A percentile compares a stretch with the other conserved stretches of the same genome.
phyloP scores from a whole-genome alignment of 1,284 basidiomycete species.

The Ganoderma resinaceum region DNA sequence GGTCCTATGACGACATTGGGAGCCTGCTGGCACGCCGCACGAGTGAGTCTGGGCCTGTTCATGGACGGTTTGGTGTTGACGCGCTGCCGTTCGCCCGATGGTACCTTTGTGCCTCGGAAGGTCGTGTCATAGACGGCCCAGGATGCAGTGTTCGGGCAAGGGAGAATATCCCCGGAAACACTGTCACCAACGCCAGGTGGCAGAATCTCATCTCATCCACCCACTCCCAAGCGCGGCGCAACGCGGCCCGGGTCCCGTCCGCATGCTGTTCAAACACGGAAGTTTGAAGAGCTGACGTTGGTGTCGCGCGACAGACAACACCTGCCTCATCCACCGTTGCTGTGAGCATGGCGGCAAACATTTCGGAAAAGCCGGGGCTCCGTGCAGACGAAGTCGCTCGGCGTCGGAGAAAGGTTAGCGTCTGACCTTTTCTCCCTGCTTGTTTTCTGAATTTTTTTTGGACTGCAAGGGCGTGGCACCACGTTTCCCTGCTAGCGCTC shows the following conservation, averaged over 20 bases:
- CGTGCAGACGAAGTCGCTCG: not conserved
- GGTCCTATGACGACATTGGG: not conserved
- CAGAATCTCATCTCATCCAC: not conserved
- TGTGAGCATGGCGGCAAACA: not conserved
- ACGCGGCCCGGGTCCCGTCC: not conserved
- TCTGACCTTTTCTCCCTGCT: not conserved
- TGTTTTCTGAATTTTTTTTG: not conserved
- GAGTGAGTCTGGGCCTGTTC: not conserved
- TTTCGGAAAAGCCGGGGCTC: not conserved
- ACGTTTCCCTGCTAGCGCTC: not conserved
- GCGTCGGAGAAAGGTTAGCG: not conserved
- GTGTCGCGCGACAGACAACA: not conserved
- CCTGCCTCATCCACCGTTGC: not conserved
- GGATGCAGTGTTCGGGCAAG: not conserved
- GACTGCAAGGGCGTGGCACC: not conserved
- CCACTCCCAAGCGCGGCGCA: not conserved
- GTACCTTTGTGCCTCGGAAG: slow-evolving; percentile 1
- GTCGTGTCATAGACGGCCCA: not conserved
- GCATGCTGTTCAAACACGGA: slow-evolving; percentile 6
- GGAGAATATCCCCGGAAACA: not conserved
- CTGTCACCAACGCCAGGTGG: not conserved
- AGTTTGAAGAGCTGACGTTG: slow-evolving; percentile 1
- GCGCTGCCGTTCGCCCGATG: not conserved
- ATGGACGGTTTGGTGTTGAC: not conserved
- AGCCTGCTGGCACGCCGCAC: not conserved